Base-by-base conservation (phyloP, 257 asterid species). In the Fraxinus quadrangulata region DNA sequence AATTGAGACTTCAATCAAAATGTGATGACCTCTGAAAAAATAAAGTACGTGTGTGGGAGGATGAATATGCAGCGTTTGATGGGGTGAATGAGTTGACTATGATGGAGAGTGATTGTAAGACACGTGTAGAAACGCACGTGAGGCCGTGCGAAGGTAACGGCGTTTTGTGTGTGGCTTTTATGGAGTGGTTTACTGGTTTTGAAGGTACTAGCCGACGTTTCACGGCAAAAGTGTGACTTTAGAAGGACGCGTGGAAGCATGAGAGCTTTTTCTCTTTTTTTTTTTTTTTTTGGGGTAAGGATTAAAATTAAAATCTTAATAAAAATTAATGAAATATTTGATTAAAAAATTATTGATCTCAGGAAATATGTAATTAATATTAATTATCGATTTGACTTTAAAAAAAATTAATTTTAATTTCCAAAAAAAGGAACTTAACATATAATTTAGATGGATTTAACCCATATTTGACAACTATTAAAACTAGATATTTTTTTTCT, bases 71-170 rank as follows among this genome's bases (percentile, higher is more conserved):
- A 37, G 79, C 81, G 85, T 79, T 4, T 16, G 83, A 77, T 82
- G 11, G 11, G 71, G 11, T 71, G 81, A 69, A 69, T 61, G 34
- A 3, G 81, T 70, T 86, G 86, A 81, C 67, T 51, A 16, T 5
- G 3, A 7, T 21, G 19, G 10, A n/a, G 0, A 12, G 51, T 16
- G 21, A 39, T 34, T 45, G 49, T 56, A 11, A 0, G 86, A 54
- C 90, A 88, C 86, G 89, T 86, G 71, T 76, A 21, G 17, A 0
- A 4, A n/a, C 73, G 83, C 92, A 87, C 89, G 89, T 86, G 92
- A 88, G 77, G 79, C 80, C 0, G 45, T 71, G 73, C 78, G 74
- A 77, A 49, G 81, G 80, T 17, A 61, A 69, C 83, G 90, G 80
- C 73, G 67, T 70, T 34, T 36, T 5, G 73, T 17, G 16, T 66